These are phyloP conservation scores for Mycena haematopus DNA, from an alignment of 768 basidiomycete genomes.

Conservation along the genomic window DNA sequence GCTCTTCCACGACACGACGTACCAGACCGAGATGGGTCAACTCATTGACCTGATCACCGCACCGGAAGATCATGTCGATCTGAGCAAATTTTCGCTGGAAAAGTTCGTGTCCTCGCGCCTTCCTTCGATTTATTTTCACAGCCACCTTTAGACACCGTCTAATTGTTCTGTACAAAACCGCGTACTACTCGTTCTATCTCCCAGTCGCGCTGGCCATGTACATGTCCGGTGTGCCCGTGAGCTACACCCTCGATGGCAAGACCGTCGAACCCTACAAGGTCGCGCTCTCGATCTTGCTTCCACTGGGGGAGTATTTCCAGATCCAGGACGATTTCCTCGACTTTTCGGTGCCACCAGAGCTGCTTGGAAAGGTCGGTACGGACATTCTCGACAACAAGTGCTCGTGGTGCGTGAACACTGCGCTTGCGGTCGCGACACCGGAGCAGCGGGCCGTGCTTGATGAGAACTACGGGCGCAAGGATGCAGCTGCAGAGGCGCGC, in stretches of 20 bases:
- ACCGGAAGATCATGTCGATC: constrained; percentile 87
- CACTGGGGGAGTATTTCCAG: constrained; percentile 98
- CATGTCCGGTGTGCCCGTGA: constrained; percentile 67
- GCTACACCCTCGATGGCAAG: constrained; percentile 40
- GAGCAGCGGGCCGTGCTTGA: constrained; percentile 66
- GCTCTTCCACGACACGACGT: constrained; percentile 87
- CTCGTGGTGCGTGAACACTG: constrained; percentile 94
- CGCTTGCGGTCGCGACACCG: constrained; percentile 62
- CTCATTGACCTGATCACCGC: constrained; percentile 96
- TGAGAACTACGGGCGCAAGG: constrained; percentile 58
- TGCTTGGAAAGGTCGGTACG: constrained; percentile 96
- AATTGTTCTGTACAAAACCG: constrained; percentile 97
- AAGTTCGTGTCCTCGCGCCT: constrained; percentile 55
- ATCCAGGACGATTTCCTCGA: constrained; percentile 98
- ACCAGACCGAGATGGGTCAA: constrained; percentile 96
- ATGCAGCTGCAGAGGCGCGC: constrained; percentile 58
- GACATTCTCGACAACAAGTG: constrained; percentile 99
- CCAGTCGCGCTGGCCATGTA: constrained; percentile 95
- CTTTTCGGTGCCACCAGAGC: constrained; percentile 86
- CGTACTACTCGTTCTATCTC: constrained; percentile 98
- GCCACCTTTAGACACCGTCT: constrained; percentile 69
- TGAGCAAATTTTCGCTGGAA: constrained; percentile 85
- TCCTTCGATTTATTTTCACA: not conserved
- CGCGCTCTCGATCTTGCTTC: constrained; percentile 83
- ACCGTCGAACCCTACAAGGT: constrained; percentile 67